phyloP scores from a whole-genome alignment of 106 monocot species.

The Acorus calamus region DNA sequence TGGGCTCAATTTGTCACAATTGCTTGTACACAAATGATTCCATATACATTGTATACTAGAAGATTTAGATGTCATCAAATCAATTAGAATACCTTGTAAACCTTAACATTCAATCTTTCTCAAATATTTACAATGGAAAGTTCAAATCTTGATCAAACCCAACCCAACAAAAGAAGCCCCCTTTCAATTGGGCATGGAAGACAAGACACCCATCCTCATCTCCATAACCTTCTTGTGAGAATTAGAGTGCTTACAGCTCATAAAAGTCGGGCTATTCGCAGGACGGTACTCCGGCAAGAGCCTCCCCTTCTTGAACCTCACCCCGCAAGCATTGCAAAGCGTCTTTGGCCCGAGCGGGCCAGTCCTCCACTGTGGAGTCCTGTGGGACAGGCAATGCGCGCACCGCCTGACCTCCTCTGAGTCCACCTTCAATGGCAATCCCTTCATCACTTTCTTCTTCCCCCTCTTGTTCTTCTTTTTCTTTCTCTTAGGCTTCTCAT shows the following conservation, averaged over 20 bases:
- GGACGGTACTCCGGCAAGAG: slow-evolving; percentile 84
- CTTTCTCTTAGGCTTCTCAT: slow-evolving; percentile 1
- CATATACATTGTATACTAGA: too few relatives aligned
- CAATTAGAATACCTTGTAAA: too few relatives aligned
- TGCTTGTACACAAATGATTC: too few relatives aligned
- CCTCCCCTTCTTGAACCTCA: slow-evolving; percentile 70
- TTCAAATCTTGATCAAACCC: too few relatives aligned
- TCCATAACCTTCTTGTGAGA: slow-evolving; percentile 91
- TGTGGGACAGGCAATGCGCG: slow-evolving; percentile 65
- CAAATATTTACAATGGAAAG: too few relatives aligned
- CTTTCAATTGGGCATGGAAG: slow-evolving; percentile 14
- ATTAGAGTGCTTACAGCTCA: slow-evolving; percentile 79
- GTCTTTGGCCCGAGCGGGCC: slow-evolving; percentile 77
- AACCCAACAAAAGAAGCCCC: too few relatives aligned
- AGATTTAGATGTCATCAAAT: too few relatives aligned
- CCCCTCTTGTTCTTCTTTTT: not conserved
- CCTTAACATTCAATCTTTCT: too few relatives aligned
- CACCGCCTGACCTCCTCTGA: slow-evolving; percentile 35
- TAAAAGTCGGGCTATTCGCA: slow-evolving; percentile 82
- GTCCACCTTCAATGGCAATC: not conserved
- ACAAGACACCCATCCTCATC: slow-evolving; percentile 45
- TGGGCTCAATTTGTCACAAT: too few relatives aligned
- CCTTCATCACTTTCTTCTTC: not conserved
- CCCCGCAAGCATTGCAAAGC: slow-evolving; percentile 70
- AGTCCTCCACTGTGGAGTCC: slow-evolving; percentile 85